These are phyloP conservation scores for Crithidia mellificae DNA, from an alignment of 208 protist species.

Conservation along the genomic window DNA sequence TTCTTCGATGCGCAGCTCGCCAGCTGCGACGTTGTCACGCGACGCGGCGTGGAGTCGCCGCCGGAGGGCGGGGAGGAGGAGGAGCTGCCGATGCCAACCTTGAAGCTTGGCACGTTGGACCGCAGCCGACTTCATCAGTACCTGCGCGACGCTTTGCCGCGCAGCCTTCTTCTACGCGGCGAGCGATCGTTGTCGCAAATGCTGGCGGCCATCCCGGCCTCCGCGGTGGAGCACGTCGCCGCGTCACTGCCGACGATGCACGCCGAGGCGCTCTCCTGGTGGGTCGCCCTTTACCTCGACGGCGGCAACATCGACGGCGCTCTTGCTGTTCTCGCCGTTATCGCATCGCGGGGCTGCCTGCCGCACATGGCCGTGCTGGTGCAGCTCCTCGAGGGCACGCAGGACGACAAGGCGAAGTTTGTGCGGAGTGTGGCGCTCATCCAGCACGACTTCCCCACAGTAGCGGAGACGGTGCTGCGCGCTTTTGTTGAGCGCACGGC, in stretches of 20 bases:
- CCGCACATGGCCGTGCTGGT: constrained; percentile 61
- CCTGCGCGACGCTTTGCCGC: constrained; percentile 19
- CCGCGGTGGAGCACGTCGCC: constrained; percentile 21
- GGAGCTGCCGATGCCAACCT: background rate
- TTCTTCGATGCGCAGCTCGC: constrained; percentile 16
- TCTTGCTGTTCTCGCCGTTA: constrained; percentile 26
- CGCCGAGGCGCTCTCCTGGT: constrained; percentile 32
- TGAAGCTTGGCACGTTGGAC: constrained; percentile 14
- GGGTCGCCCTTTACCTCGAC: constrained; percentile 26
- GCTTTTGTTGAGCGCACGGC: constrained; percentile 61
- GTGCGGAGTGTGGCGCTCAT: constrained; percentile 34
- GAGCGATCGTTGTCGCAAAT: constrained; percentile 27
- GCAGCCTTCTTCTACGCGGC: constrained; percentile 10
- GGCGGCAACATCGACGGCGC: constrained; percentile 28
- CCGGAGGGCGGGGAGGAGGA: background rate
- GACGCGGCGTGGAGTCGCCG: background rate
- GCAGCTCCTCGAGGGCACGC: constrained; percentile 47
- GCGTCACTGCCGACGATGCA: constrained; percentile 11
- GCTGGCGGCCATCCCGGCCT: constrained; percentile 15
- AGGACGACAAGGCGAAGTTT: constrained; percentile 14
- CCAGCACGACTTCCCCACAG: constrained; percentile 28
- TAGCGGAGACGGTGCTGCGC: constrained; percentile 48
- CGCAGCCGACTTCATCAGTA: constrained; percentile 9
- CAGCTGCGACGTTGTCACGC: background rate
- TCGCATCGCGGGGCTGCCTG: constrained; percentile 31